These are phyloP conservation scores for Sanghuangporus baumii DNA, from an alignment of 1,284 basidiomycete genomes.

Conservation along the genomic window DNA sequence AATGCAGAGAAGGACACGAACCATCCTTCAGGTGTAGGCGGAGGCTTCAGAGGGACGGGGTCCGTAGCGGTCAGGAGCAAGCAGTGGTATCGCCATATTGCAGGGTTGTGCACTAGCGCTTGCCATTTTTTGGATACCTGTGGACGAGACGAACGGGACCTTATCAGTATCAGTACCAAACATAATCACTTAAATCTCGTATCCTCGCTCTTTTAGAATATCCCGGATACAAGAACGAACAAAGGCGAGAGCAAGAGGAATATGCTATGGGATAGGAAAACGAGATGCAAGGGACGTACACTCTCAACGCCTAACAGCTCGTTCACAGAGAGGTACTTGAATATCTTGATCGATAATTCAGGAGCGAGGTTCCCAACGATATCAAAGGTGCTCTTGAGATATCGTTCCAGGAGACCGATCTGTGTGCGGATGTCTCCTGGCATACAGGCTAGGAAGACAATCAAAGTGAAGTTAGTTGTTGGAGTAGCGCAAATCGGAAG, in stretches of 20 bases:
- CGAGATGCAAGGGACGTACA: slow-evolving; percentile 27
- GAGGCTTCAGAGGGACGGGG: slow-evolving; percentile 59
- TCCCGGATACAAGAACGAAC: too few species aligned
- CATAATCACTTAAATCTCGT: too few species aligned
- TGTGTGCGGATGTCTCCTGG: slow-evolving; percentile 74
- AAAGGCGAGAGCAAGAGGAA: too few species aligned
- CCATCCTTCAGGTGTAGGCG: slow-evolving; percentile 67
- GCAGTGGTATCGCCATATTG: slow-evolving; percentile 75
- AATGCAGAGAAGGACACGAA: slow-evolving; percentile 26
- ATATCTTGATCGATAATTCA: slow-evolving; percentile 58
- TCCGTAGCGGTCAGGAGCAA: slow-evolving; percentile 70
- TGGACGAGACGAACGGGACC: too few species aligned
- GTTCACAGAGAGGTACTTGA: slow-evolving; percentile 57
- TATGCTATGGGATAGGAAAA: background rate
- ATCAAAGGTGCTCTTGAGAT: slow-evolving; percentile 75
- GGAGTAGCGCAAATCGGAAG: slow-evolving; percentile 1
- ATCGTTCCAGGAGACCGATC: slow-evolving; percentile 78
- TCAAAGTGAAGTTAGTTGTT: background rate
- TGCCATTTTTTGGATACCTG: slow-evolving; percentile 78
- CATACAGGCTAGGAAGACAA: slow-evolving; percentile 45
- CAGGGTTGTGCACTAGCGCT: slow-evolving; percentile 60
- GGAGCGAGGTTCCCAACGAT: slow-evolving; percentile 71
- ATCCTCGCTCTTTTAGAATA: too few species aligned
- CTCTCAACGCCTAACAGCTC: slow-evolving; percentile 59
- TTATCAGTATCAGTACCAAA: too few species aligned